phyloP scores from a whole-genome alignment of 2,329 filamentous ascomycete species.

The Fusarium nodosum region DNA sequence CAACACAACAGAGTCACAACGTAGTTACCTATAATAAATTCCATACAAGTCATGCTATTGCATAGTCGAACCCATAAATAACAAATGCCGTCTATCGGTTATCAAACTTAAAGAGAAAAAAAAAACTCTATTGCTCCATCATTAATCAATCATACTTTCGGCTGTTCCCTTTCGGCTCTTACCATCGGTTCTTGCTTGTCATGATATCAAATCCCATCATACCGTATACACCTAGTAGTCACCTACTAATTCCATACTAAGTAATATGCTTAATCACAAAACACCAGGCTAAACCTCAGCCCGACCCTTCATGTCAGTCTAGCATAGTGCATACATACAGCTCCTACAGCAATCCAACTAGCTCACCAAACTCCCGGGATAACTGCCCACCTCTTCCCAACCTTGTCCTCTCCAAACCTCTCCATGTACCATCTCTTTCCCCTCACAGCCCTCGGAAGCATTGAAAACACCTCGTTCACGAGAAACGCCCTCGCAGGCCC shows the following conservation, averaged over 20 bases:
- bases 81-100: not conserved
- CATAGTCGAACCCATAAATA: not conserved
- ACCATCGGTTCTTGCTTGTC: conserved; percentile 23
- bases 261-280: conserved; percentile 1
- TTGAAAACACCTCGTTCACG: conserved; percentile 88
- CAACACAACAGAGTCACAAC: too few relatives aligned
- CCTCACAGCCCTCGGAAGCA: conserved; percentile 86
- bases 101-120: not conserved
- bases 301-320: conserved; percentile 10
- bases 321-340: conserved; percentile 13
- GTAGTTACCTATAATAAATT: not conserved
- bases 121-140: conserved; percentile 12
- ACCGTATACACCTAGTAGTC: not conserved
- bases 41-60: not conserved
- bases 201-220: not conserved
- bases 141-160: conserved; percentile 19
- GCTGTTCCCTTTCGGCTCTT: conserved; percentile 34
- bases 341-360: conserved; percentile 41
- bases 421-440: conserved; percentile 89
- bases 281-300: conserved; percentile 2
- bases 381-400: conserved; percentile 80
- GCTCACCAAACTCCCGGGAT: conserved; percentile 67
- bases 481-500: conserved; percentile 85
- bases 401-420: conserved; percentile 87
- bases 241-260: not conserved